Percentiles rank a stretch among this genome's conserved stretches.
Conservation (phyloP, 495 filamentous ascomycete genomes). For the Talaromyces borbonicus region DNA sequence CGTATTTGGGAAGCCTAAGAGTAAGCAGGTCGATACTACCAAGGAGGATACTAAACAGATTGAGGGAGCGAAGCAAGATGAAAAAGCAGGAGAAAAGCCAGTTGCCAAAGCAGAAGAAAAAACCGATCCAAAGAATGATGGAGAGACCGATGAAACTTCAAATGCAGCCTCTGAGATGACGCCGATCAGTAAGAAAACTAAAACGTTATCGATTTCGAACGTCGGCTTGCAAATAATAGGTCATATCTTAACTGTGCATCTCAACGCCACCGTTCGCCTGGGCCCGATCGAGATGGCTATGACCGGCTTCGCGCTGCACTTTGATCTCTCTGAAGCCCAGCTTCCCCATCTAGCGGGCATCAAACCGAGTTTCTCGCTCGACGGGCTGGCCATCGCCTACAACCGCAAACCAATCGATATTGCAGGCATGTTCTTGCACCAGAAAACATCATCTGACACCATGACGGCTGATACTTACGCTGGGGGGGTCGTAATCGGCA, state of each 20-base stretch:
- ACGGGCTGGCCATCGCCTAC: conserved; percentile 26
- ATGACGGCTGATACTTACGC: conserved; percentile 21
- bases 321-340: conserved; percentile 8
- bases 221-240: conserved; percentile 26
- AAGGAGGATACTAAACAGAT: background rate
- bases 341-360: conserved; percentile 7
- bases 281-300: conserved; percentile 29
- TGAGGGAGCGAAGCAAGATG: no score
- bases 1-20: conserved; percentile 11
- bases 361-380: conserved; percentile 14
- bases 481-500: conserved; percentile 31
- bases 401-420: conserved; percentile 28
- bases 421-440: conserved; percentile 27
- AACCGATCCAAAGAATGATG: background rate
- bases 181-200: conserved; percentile 16
- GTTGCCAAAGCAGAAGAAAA: background rate
- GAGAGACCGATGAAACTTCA: background rate
- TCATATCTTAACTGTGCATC: conserved; percentile 16
- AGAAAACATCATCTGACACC: background rate
- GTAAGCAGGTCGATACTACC: background rate
- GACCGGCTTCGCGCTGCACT: conserved; percentile 21
- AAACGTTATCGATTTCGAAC: conserved; percentile 15
- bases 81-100: no score
- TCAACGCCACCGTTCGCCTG: conserved; percentile 28
- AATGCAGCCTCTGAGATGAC: conserved; percentile 8